These are phyloP conservation scores for Garcia nutans DNA, from an alignment of 345 rosid genomes.

Conservation along the genomic window DNA sequence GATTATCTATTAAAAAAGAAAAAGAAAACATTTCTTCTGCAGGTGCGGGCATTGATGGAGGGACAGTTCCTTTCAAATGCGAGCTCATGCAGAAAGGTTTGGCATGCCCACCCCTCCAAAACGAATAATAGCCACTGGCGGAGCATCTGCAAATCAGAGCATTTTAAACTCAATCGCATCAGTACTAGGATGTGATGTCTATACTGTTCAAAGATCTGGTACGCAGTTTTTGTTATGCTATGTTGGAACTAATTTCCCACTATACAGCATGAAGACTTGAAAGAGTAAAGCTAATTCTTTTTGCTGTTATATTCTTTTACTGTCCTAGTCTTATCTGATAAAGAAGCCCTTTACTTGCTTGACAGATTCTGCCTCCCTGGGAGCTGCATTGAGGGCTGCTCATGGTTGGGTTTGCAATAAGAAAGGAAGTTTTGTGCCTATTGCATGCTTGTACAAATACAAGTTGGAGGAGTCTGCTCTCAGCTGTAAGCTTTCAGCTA, in stretches of 20 bases:
- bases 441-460: conserved; percentile 59
- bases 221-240: conserved; percentile 3
- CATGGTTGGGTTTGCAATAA: conserved; percentile 85
- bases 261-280: not conserved
- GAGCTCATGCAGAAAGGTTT: conserved; percentile 82
- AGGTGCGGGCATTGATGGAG: conserved; percentile 84
- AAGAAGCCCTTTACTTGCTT: not conserved
- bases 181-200: conserved; percentile 77
- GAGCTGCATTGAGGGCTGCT: conserved; percentile 88
- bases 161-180: conserved; percentile 64
- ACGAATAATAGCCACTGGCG: conserved; percentile 86
- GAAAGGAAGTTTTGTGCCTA: conserved; percentile 62
- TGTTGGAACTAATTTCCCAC: not conserved
- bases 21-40: conserved; percentile 20
- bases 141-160: conserved; percentile 77
- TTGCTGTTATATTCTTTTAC: not conserved
- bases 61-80: conserved; percentile 84
- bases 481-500: conserved; percentile 58
- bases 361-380: conserved; percentile 90
- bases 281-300: not conserved
- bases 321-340: not conserved
- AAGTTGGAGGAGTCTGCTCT: conserved; percentile 65
- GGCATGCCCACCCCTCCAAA: conserved; percentile 88
- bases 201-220: conserved; percentile 86
- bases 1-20: not conserved